phyloP scores from a whole-genome alignment of 208 protist species.

The Leishmania mexicana region DNA sequence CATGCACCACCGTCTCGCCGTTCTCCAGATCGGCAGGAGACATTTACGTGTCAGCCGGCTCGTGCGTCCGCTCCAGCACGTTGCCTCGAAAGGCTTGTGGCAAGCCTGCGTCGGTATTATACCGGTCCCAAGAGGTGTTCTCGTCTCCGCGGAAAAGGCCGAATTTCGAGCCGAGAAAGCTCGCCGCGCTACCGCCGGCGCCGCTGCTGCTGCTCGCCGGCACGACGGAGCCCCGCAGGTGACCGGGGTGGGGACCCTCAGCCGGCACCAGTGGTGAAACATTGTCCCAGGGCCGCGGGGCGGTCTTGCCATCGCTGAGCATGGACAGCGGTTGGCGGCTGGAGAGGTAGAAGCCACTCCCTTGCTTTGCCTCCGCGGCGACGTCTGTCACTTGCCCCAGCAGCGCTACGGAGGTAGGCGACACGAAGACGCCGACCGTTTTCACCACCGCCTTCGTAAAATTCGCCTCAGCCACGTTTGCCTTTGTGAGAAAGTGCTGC shows the following conservation, averaged over 20 bases:
- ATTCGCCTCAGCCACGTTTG: constrained; percentile 37
- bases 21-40: background rate
- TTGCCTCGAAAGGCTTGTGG: background rate
- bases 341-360: constrained; percentile 26
- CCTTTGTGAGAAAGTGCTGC: constrained; percentile 44
- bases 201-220: background rate
- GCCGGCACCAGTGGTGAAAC: constrained; percentile 27
- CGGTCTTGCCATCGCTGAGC: background rate
- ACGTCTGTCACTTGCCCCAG: background rate
- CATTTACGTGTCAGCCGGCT: background rate
- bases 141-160: background rate
- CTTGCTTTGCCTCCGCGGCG: background rate
- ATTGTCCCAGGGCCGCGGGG: background rate
- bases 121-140: background rate
- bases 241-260: background rate
- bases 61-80: background rate
- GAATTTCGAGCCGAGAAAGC: background rate
- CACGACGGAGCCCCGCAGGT: background rate
- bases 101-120: background rate
- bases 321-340: constrained; percentile 14
- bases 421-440: constrained; percentile 16
- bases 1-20: background rate
- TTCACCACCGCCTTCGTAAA: constrained; percentile 37
- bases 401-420: background rate
- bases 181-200: background rate